Evolutionary conservation across 768 basidiomycete genomes (phyloP), one percentile per base, ranked within the genome.

Genomic region (Pisolithus sp.): DNA sequence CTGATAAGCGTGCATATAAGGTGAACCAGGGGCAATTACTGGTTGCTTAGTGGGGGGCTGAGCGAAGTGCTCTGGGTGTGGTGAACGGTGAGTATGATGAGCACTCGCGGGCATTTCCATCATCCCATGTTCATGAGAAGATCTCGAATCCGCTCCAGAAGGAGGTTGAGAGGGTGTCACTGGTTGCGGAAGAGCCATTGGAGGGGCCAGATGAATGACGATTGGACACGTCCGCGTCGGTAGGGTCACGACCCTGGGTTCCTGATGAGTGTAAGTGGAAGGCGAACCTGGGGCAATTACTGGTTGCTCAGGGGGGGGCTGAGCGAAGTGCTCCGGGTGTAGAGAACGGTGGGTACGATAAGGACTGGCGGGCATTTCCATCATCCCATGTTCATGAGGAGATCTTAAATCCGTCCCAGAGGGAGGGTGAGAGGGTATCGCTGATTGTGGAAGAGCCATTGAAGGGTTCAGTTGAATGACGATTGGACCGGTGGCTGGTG

Each of bases 1-100:
- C 12, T 55, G 58, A 48, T 57, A 62, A 20, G 55, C 62, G 23
- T 60, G 60, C 44, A 63, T 61, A 40, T 62, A 56, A 39, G 62
- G 71, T 15, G 64, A 59, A 42, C 55, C 59, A 21, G 12, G 58
- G 18, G 7, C 7, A 13, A 47, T 20, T 12, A 36, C 18, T 12
- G 31, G 31, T 3, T 4, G 30, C 6, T 30, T 8, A 6, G 10
- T 0, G 30, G 34, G 31, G 36, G 31, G 31, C 18, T 24, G 43
- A 45, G 28, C 5, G 24, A 2, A 8, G 5, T 17, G 43, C 2
- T 12, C 24, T 5, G 57, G 46, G 23, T 34, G 34, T 34, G 67
- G 66, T 47, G 62, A 57, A 20, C 45, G 61, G 12, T 55, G 59
- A n/a, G 36, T 62, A 28, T 53, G 53, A 26, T 46, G 41, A 34